A percentile compares a stretch with the other conserved stretches of the same genome.
These are phyloP conservation scores for Canavalia ensiformis DNA, from an alignment of 306 rosid species.

Conservation along the genomic window DNA sequence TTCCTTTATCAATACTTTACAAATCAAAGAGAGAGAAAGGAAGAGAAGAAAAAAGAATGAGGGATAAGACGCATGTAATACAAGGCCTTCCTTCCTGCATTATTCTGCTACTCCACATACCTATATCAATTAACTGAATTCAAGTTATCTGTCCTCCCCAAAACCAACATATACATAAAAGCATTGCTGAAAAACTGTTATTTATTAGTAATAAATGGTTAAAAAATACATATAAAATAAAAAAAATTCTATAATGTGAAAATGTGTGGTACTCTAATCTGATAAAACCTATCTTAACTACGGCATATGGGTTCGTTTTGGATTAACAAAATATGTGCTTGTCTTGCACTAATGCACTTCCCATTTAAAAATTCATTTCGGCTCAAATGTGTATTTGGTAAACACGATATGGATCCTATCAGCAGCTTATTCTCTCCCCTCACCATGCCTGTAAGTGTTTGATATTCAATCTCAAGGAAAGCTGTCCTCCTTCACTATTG, in stretches of 20 bases:
- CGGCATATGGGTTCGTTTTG: slow-evolving; percentile 44
- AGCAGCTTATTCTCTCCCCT: slow-evolving; percentile 30
- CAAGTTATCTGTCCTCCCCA: slow-evolving; percentile 3
- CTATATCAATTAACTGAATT: background rate
- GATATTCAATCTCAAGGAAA: slow-evolving; percentile 46
- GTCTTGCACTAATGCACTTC: slow-evolving; percentile 43
- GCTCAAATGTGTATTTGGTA: slow-evolving; percentile 32
- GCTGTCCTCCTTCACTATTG: slow-evolving; percentile 29
- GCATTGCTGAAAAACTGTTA: slow-evolving; percentile 47
- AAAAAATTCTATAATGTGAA: slow-evolving; percentile 55
- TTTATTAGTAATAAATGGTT: slow-evolving; percentile 54
- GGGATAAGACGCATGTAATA: too few relatives aligned
- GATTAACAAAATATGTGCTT: slow-evolving; percentile 34
- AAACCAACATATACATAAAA: slow-evolving; percentile 12
- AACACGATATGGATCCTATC: background rate
- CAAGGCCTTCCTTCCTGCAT: too few relatives aligned
- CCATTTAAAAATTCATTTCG: slow-evolving; percentile 17
- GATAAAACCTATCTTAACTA: slow-evolving; percentile 55
- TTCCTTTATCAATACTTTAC: too few relatives aligned
- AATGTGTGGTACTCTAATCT: slow-evolving; percentile 59
- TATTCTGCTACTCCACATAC: background rate
- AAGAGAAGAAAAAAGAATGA: too few relatives aligned
- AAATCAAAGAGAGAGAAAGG: too few relatives aligned
- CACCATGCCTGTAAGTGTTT: slow-evolving; percentile 20
- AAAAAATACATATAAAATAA: slow-evolving; percentile 56